Conservation (phyloP, 176 grass and related monocot genomes). For the Miscanthus lutarioriparius region DNA sequence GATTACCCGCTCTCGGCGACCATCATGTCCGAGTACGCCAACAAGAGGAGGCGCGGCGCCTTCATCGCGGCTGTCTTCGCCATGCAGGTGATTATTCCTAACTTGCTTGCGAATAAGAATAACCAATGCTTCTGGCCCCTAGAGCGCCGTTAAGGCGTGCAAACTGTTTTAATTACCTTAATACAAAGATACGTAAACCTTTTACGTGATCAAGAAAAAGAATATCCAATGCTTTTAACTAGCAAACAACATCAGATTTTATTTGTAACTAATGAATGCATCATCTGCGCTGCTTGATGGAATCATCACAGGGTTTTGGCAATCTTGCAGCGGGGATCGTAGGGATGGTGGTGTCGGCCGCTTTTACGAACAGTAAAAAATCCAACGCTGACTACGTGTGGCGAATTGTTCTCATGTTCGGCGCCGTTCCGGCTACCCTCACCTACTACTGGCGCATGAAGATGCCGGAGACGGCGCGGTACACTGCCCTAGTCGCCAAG, state of each 20-base stretch:
- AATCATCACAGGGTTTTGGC: slow-evolving; percentile 40
- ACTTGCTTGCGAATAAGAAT: too few species aligned
- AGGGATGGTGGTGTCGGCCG: background rate
- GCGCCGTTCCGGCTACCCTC: slow-evolving; percentile 12
- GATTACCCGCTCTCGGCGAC: slow-evolving; percentile 69
- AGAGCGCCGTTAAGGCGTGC: too few species aligned
- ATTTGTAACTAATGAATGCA: too few species aligned
- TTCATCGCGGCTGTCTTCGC: slow-evolving; percentile 93
- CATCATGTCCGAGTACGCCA: slow-evolving; percentile 87
- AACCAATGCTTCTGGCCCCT: too few species aligned
- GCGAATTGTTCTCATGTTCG: slow-evolving; percentile 41
- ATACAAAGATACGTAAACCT: too few species aligned
- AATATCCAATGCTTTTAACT: too few species aligned
- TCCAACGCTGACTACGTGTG: slow-evolving; percentile 19
- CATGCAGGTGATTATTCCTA: slow-evolving; percentile 52
- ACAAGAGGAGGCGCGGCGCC: slow-evolving; percentile 64
- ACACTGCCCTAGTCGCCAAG: slow-evolving; percentile 39
- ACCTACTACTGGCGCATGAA: slow-evolving; percentile 59
- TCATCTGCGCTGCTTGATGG: background rate
- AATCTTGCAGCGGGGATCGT: slow-evolving; percentile 33
- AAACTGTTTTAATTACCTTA: too few species aligned
- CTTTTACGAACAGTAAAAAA: background rate
- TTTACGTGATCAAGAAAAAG: too few species aligned
- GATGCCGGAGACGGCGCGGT: slow-evolving; percentile 57
- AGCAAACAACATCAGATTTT: too few species aligned